phyloP scores from a whole-genome alignment of 805 yeast genomes.

The Suhomyces sp. region DNA sequence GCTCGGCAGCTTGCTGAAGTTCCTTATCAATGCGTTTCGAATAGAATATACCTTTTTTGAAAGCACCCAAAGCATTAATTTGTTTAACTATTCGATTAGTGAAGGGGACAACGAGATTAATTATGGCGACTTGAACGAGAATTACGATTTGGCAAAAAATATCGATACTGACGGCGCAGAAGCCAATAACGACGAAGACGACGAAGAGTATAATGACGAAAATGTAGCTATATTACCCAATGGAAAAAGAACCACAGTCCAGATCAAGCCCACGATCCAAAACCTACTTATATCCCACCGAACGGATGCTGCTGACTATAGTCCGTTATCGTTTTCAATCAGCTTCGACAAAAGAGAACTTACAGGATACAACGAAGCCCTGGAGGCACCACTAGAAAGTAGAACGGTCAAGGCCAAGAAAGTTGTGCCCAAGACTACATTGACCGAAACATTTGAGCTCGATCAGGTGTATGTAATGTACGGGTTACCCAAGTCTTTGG shows the following conservation, averaged over 20 bases:
- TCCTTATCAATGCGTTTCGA: constrained; percentile 28
- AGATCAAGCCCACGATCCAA: constrained; percentile 24
- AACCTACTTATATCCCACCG: constrained; percentile 11
- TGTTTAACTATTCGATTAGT: constrained; percentile 43
- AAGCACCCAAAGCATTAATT: constrained; percentile 49
- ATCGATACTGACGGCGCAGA: constrained; percentile 9
- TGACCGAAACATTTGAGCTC: constrained; percentile 14
- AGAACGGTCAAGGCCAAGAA: constrained; percentile 6
- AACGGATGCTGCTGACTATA: constrained; percentile 7
- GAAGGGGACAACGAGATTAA: constrained; percentile 34
- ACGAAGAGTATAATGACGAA: constrained; percentile 11
- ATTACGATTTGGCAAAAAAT: constrained; percentile 27
- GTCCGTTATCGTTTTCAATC: constrained; percentile 27
- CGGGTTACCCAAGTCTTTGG: constrained; percentile 47
- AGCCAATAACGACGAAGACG: constrained; percentile 14
- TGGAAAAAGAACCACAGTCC: constrained; percentile 5
- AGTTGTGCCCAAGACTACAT: constrained; percentile 8
- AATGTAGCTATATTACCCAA: not conserved
- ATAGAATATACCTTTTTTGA: constrained; percentile 38
- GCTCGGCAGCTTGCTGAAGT: constrained; percentile 22
- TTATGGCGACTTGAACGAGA: constrained; percentile 44
- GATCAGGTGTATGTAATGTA: constrained; percentile 37
- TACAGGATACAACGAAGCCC: constrained; percentile 2
- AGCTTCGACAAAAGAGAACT: constrained; percentile 19
- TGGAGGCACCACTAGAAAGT: not conserved